phyloP scores from a whole-genome alignment of 345 rosid species.

The Salix purpurea region DNA sequence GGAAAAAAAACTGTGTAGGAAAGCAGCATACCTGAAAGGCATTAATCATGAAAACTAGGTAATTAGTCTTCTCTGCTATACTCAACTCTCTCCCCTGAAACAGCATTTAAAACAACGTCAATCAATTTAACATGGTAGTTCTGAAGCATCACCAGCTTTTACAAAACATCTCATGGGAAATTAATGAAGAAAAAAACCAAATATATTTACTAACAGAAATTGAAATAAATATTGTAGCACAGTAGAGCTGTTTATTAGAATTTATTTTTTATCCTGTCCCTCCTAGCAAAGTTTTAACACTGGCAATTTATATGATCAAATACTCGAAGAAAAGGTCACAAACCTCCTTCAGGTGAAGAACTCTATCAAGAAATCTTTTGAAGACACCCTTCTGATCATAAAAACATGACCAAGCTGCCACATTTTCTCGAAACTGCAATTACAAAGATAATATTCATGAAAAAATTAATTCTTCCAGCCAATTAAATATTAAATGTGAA shows the following conservation, averaged over 20 bases:
- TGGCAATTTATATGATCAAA: too few relatives aligned
- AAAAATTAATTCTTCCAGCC: too few relatives aligned
- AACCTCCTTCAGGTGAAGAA: conserved; percentile 88
- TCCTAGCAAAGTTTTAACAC: too few relatives aligned
- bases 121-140: neutral
- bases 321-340: conserved; percentile 11
- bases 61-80: conserved; percentile 87
- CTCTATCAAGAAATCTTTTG: conserved; percentile 71
- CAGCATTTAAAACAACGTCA: conserved; percentile 5
- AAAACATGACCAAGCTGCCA: conserved; percentile 95
- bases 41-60: conserved; percentile 91
- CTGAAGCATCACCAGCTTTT: too few relatives aligned
- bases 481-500: too few relatives aligned
- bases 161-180: too few relatives aligned
- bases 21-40: conserved; percentile 80
- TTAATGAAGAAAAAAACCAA: neutral
- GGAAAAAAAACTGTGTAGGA: too few relatives aligned
- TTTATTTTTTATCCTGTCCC: too few relatives aligned
- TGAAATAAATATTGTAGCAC: too few relatives aligned
- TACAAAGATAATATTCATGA: neutral
- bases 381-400: conserved; percentile 69
- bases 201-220: neutral
- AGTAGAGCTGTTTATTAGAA: too few relatives aligned
- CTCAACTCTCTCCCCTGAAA: conserved; percentile 78
- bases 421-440: conserved; percentile 93